Base-by-base conservation (phyloP, 2,329 filamentous ascomycete genomes). In the Verruconis gallopava region DNA sequence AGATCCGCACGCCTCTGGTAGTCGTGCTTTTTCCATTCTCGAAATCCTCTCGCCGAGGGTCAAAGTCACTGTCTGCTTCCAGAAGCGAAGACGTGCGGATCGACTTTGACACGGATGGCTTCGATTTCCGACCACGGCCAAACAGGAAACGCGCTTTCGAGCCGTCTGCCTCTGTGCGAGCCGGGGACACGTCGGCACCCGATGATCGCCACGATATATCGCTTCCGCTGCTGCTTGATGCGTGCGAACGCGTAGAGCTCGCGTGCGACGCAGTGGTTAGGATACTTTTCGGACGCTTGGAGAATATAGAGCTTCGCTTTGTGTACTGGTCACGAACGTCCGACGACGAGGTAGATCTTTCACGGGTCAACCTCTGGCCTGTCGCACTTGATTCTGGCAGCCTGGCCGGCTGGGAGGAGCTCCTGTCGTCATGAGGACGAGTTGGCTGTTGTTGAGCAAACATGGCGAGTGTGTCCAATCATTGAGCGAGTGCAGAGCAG, bases 241-340 rank as follows among this genome's bases (percentile, higher is more conserved):
- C 37, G 9, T 5, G 9, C 9, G 18, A 11, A 12, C 21, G 17
- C 19, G 17, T 20, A 15, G 20, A 20, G 13, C 19, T 15, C 17
- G 37, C 41, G 14, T 17, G 17, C 4, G 41, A 43, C 17, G 14
- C 33, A 20, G 22, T 43, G 4, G 41, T 43, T 20, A 38, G 19
- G 3, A 33, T 17, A 25, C 41, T 43, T 21, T 33, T 43, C 9
- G 34, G 41, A 25, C 41, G 20, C 32, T 15, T 42, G 19, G n/a
- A 30, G 14, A 43, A 43, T 13, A 43, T 14, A 14, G 41, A 43
- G 36, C 19, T 38, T 5, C 41, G 41, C n/a, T 21, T 43, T 3
- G 34, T 21, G 2, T 28, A 38, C 2, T 18, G 18, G 12, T 12
- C 30, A 38, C 35, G 34, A 5, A 15, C 21, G 17, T 30, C 20